Evolutionary conservation across 139 green algal genomes (phyloP), one percentile per base, ranked within the genome.

Genomic region (Haematococcus lacustris): DNA sequence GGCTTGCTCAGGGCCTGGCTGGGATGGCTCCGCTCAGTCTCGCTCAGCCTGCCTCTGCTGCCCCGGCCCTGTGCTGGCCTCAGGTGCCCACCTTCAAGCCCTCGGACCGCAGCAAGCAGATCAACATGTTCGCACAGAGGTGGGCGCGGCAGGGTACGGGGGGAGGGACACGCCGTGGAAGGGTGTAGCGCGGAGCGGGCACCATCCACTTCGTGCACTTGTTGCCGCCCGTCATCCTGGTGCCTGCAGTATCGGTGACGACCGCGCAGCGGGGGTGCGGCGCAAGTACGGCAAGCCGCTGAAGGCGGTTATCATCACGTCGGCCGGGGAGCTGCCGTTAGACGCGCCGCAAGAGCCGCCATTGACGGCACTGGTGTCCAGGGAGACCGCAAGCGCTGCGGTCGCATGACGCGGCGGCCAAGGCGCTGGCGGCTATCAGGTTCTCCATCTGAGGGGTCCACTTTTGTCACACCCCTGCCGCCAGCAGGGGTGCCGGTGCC

Each of bases 261-360:
- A 89, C 6, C 75, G 89, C 0, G 89, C 89, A 3, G 79, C 66
- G 1, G 80, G 75, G 1, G 79, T 88, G 38, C 57, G 71, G 32
- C 70, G 83, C 9, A 85, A 87, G 70, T 94, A 89, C 73, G 85
- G 88, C 38, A 82, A 80, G 65, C 89, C 89, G 0, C 71, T 94
- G 2, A 85, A 86, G 71, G 77, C 86, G 0, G 75, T 94, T 0
- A 78, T 94, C 30, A 87, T 94, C 61, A 80, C 73, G 13, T 38
- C 35, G 67, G 47, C 32, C 13, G 53, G 53, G 4, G 53, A 64
- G 47, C 47, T 57, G 47, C 47, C 47, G n/a, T n/a, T n/a, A n/a
- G n/a, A n/a, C n/a, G n/a, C n/a, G n/a, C n/a, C n/a, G n/a, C n/a
- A n/a, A n/a, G n/a, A n/a, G n/a, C n/a, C n/a, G n/a, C n/a, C n/a